Conservation (phyloP, 306 rosid genomes). For the Ochetophila trinervis region DNA sequence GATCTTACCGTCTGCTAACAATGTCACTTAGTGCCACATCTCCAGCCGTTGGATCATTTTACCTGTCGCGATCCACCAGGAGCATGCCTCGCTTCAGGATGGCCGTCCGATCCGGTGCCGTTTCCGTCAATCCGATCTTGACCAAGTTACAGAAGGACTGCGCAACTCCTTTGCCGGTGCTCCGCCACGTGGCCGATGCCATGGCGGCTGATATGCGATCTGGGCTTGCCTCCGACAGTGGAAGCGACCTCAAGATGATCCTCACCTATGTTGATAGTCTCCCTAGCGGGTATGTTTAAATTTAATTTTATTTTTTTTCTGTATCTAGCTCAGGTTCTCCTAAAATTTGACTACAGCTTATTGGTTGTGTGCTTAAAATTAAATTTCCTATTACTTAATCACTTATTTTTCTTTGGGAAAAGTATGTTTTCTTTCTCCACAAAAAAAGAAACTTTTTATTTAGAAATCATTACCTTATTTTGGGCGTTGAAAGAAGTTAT, state of each 20-base stretch:
- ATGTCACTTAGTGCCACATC: conserved; percentile 50
- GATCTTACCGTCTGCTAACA: neutral
- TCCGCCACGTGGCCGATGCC: conserved; percentile 62
- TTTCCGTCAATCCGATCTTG: conserved; percentile 44
- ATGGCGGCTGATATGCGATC: conserved; percentile 70
- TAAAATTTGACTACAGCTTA: neutral
- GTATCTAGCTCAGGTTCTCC: neutral
- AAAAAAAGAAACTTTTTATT: too few species aligned
- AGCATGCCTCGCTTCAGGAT: conserved; percentile 36
- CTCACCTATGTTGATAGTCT: conserved; percentile 72
- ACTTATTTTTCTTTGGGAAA: neutral
- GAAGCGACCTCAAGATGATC: conserved; percentile 77
- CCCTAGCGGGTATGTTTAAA: conserved; percentile 65
- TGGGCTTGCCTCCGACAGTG: conserved; percentile 62
- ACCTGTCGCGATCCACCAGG: conserved; percentile 37
- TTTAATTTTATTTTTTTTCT: neutral
- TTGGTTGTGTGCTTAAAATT: neutral
- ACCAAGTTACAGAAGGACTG: conserved; percentile 56
- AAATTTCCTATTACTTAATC: too few species aligned
- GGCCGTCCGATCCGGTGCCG: conserved; percentile 55
- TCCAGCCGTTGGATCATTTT: conserved; percentile 39
- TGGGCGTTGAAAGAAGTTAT: too few species aligned
- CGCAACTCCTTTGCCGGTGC: conserved; percentile 67
- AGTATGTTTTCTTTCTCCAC: too few species aligned
- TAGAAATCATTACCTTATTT: too few species aligned